These are phyloP conservation scores for Puccinia novopanici DNA, from an alignment of 1,284 basidiomycete genomes.

Conservation along the genomic window DNA sequence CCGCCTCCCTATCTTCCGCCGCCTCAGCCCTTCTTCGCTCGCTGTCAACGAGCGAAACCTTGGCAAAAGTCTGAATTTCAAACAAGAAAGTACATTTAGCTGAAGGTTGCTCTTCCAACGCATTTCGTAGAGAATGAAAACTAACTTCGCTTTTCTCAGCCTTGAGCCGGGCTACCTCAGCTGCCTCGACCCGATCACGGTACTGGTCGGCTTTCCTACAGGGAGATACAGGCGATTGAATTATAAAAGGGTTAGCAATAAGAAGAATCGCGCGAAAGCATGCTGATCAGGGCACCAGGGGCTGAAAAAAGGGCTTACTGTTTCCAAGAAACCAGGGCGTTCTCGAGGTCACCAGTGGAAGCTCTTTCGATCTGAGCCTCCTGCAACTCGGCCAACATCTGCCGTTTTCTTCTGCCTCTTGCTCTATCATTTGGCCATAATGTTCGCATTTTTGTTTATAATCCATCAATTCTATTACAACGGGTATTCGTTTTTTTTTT, in stretches of 20 bases:
- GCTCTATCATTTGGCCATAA: slow-evolving; percentile 27
- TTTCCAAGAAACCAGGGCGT: slow-evolving; percentile 61
- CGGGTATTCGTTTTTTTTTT: slow-evolving; percentile 61
- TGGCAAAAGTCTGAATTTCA: slow-evolving; percentile 49
- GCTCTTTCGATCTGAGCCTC: slow-evolving; percentile 69
- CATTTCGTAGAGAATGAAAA: slow-evolving; percentile 52
- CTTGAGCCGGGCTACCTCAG: slow-evolving; percentile 70
- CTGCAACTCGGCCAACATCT: slow-evolving; percentile 68
- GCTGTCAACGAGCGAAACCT: slow-evolving; percentile 51
- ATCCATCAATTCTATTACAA: slow-evolving; percentile 53
- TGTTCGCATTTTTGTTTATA: slow-evolving; percentile 46
- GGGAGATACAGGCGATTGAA: slow-evolving; percentile 50
- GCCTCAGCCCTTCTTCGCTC: slow-evolving; percentile 62
- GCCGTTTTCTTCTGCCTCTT: slow-evolving; percentile 65
- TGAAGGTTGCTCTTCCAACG: not conserved
- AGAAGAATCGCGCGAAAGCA: not conserved
- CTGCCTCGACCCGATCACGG: slow-evolving; percentile 69
- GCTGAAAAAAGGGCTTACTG: not conserved
- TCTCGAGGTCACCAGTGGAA: slow-evolving; percentile 67
- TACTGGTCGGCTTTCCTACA: slow-evolving; percentile 66
- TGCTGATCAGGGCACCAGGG: not conserved
- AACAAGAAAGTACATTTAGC: not conserved
- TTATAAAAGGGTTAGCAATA: slow-evolving; percentile 62
- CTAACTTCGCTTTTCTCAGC: slow-evolving; percentile 68
- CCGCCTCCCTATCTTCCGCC: slow-evolving; percentile 65